Percentiles rank a stretch among this genome's conserved stretches.
phyloP scores from a whole-genome alignment of 305 asterid species.

The Solanum hybrid region DNA sequence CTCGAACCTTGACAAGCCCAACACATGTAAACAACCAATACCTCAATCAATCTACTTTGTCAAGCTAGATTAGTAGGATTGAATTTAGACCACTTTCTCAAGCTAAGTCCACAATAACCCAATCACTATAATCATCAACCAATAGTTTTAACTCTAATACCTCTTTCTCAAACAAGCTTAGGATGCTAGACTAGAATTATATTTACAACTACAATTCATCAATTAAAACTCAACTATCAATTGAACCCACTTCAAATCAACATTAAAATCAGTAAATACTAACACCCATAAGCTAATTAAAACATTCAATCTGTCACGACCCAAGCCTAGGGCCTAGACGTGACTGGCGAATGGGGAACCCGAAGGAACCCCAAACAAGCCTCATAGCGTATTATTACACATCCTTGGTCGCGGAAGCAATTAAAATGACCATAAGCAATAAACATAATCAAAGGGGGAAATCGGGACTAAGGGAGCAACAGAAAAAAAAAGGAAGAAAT shows the following conservation, averaged over 20 bases:
- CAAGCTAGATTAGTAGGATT: not conserved
- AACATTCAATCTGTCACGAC: no score
- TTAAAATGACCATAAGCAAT: no score
- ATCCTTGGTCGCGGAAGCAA: no score
- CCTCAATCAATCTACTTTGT: not conserved
- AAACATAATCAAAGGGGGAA: no score
- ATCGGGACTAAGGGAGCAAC: no score
- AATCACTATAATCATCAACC: not conserved
- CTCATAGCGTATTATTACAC: no score
- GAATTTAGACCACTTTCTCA: not conserved
- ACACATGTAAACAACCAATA: not conserved
- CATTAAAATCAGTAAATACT: not conserved
- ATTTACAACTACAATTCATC: not conserved
- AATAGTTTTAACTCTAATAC: not conserved
- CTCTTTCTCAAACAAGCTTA: not conserved
- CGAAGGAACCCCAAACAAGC: no score
- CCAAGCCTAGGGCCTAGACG: no score
- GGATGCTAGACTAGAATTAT: not conserved
- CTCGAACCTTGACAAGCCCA: not conserved
- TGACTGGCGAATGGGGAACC: no score
- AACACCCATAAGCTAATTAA: not conserved
- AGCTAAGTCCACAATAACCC: not conserved
- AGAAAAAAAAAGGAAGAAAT: no score
- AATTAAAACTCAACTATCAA: not conserved
- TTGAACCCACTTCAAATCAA: not conserved